Conservation (phyloP, 352 stramenopile species). For the Plasmopara viticola region DNA sequence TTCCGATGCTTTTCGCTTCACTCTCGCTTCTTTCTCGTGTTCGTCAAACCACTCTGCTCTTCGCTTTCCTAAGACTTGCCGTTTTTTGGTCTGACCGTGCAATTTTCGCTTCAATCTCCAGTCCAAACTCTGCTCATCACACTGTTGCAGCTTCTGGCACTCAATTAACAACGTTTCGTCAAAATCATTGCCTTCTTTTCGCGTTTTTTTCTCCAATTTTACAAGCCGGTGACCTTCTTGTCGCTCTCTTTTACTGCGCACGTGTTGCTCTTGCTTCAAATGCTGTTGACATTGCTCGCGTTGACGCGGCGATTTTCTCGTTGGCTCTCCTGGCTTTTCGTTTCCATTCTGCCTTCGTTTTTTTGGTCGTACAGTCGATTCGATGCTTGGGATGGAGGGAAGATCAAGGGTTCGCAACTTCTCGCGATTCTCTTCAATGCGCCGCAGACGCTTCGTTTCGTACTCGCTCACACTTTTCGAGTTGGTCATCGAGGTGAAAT, state of each 20-base stretch:
- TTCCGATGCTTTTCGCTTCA: background rate
- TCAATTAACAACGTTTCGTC: background rate
- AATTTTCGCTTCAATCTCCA: conserved; percentile 19
- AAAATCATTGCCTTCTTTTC: background rate
- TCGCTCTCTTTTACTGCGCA: conserved; percentile 1
- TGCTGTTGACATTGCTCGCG: conserved; percentile 6
- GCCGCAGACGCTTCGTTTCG: conserved; percentile 51
- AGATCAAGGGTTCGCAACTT: conserved; percentile 39
- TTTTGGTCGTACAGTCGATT: background rate
- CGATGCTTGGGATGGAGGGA: background rate
- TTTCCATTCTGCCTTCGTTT: conserved; percentile 12
- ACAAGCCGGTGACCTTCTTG: background rate
- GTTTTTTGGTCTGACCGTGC: conserved; percentile 4
- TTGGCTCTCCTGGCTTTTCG: conserved; percentile 6
- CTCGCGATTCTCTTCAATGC: conserved; percentile 48
- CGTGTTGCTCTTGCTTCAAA: conserved; percentile 1
- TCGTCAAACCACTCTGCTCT: conserved; percentile 11
- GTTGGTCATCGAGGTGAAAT: conserved; percentile 8
- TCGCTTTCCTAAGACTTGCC: conserved; percentile 3
- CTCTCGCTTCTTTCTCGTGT: conserved; percentile 5
- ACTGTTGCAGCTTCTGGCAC: conserved; percentile 2
- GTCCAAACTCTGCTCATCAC: conserved; percentile 4
- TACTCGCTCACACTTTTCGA: conserved; percentile 34
- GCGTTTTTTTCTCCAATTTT: conserved; percentile 8
- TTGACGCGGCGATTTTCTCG: conserved; percentile 12